phyloP scores from a whole-genome alignment of 352 stramenopile species.

The Globisporangium radiosum region DNA sequence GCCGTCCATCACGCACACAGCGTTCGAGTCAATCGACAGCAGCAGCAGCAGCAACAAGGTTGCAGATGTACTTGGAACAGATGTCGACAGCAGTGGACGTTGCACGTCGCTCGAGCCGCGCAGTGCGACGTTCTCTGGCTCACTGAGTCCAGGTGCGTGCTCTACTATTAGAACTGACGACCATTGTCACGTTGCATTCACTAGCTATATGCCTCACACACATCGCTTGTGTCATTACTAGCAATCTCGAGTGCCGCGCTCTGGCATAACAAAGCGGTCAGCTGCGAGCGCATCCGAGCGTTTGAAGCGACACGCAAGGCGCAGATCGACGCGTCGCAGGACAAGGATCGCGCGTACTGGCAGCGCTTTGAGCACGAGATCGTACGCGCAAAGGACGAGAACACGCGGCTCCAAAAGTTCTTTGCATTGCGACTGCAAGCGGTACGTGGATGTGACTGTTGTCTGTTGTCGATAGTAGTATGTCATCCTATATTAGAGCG shows the following conservation, averaged over 20 bases:
- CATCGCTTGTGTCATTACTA: neutral
- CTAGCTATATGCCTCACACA: neutral
- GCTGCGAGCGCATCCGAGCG: slow-evolving; percentile 48
- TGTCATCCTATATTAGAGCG: too few species aligned
- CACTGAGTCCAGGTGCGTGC: slow-evolving; percentile 3
- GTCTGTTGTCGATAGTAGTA: neutral
- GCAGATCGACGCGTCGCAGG: slow-evolving; percentile 68
- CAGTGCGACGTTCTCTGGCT: slow-evolving; percentile 9
- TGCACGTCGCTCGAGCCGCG: slow-evolving; percentile 5
- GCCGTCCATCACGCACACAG: neutral
- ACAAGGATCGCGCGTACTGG: slow-evolving; percentile 67
- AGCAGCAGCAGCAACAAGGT: neutral
- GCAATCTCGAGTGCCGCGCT: slow-evolving; percentile 29
- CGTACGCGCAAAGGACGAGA: slow-evolving; percentile 51
- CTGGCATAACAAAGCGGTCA: slow-evolving; percentile 53
- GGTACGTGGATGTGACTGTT: slow-evolving; percentile 12
- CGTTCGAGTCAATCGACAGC: neutral
- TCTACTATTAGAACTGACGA: neutral
- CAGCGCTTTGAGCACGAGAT: slow-evolving; percentile 77
- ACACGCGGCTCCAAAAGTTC: slow-evolving; percentile 57
- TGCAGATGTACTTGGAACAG: too few species aligned
- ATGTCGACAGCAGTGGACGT: neutral
- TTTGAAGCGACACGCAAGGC: slow-evolving; percentile 60
- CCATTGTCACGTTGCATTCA: neutral
- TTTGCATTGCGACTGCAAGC: slow-evolving; percentile 60